Base-by-base conservation (phyloP, 202 grass and related monocot species). In the Saccharum hybrid region DNA sequence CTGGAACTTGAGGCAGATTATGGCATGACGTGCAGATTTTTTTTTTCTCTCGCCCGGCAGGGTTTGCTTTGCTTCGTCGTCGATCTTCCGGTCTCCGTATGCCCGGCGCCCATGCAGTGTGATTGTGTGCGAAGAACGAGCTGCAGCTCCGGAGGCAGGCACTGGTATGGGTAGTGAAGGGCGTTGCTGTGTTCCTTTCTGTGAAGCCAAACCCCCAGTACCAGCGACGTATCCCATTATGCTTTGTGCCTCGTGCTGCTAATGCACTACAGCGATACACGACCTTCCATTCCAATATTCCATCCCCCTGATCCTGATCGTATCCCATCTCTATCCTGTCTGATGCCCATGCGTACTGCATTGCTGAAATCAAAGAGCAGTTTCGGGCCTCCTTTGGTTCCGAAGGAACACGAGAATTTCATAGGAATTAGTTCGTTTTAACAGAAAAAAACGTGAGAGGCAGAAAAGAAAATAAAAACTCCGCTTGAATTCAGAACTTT, bases 161-260 rank as follows among this genome's bases (percentile, higher is more conserved):
- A 16, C 12, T 49, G 13, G 46, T 49, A 18, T 36, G 2, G 38
- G 22, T 4, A 36, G 48, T 7, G 31, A 12, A 0, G 49, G 67
- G 10, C 16, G 81, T 46, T 79, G 68, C 13, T 22, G 3, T 60
- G 75, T 74, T 75, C 76, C 71, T 80, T 63, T 88, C 87, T 36
- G 22, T 11, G 0, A 10, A 0, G 14, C 22, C 54, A 22, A 10
- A 1, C 1, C 14, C 13, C 4, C 52, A 59, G 52, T 22, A 59
- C 54, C 11, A 63, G 62, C 42, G 87, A 88, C 87, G 71, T 15
- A 1, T 23, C 3, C 0, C 34, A 59, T 61, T 10, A 22, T 10
- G 19, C n/a, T 10, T 31, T 41, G 22, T 26, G 12, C 8, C 30
- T 15, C 45, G 48, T 60, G 59, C 39, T 26, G 6, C n/a, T 62